phyloP scores from a whole-genome alignment of 2,329 filamentous ascomycete species.

The Monosporascus ibericus region DNA sequence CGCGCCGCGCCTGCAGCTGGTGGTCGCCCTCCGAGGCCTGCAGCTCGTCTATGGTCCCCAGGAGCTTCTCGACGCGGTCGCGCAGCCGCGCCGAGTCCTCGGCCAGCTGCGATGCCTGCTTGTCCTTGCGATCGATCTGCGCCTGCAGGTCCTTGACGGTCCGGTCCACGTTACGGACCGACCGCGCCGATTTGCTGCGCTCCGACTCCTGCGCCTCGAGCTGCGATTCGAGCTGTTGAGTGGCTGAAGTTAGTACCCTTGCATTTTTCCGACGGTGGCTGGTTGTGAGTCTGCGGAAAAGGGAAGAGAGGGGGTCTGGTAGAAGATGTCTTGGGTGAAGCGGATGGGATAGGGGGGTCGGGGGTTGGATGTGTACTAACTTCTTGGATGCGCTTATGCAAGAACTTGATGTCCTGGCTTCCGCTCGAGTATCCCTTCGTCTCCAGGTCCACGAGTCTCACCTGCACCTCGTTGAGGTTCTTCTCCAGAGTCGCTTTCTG shows the following conservation, averaged over 20 bases:
- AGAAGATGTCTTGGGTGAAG: slow-evolving; percentile 2
- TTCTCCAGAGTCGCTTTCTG: slow-evolving; percentile 90
- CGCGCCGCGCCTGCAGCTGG: slow-evolving; percentile 75
- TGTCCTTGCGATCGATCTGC: slow-evolving; percentile 90
- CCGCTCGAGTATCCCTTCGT: slow-evolving; percentile 94
- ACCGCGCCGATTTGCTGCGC: slow-evolving; percentile 75
- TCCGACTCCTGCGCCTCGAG: slow-evolving; percentile 78
- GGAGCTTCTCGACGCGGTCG: slow-evolving; percentile 84
- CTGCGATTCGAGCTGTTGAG: slow-evolving; percentile 70
- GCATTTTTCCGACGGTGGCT: neutral
- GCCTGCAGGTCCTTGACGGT: slow-evolving; percentile 87
- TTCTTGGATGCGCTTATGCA: slow-evolving; percentile 92
- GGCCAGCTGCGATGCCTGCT: slow-evolving; percentile 70
- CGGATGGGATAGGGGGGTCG: slow-evolving; percentile 4
- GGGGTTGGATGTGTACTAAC: slow-evolving; percentile 45
- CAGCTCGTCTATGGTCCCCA: slow-evolving; percentile 88
- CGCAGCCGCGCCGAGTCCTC: slow-evolving; percentile 82
- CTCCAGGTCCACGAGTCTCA: slow-evolving; percentile 86
- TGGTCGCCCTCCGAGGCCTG: slow-evolving; percentile 79
- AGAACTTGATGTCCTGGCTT: slow-evolving; percentile 90
- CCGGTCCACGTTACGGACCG: slow-evolving; percentile 86
- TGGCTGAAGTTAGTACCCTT: slow-evolving; percentile 21
- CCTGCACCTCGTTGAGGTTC: slow-evolving; percentile 80
- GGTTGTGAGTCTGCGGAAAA: slow-evolving; percentile 16
- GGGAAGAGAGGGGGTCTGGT: slow-evolving; percentile 15